These are phyloP conservation scores for Acanthamoeba triangularis DNA, from an alignment of 208 protist species.

Conservation along the genomic window DNA sequence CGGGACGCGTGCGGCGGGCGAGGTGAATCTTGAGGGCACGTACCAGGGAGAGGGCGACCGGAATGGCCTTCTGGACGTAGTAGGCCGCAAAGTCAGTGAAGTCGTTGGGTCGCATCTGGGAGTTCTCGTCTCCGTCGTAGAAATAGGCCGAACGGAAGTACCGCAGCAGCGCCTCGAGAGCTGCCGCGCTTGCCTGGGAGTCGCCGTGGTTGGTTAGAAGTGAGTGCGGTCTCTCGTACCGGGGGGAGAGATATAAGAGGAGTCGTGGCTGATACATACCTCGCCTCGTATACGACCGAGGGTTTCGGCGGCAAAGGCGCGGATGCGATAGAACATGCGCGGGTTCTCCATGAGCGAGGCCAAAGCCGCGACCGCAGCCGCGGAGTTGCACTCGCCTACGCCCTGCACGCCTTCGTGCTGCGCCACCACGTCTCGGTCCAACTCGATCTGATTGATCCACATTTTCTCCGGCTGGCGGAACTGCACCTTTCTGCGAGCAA, in stretches of 20 bases:
- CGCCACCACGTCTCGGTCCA: slow-evolving; percentile 83
- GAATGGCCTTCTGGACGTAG: slow-evolving; percentile 50
- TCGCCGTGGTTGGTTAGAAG: no score
- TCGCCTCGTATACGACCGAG: slow-evolving; percentile 12
- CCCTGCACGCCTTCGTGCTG: slow-evolving; percentile 81
- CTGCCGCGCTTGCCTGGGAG: not conserved
- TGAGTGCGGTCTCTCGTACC: no score
- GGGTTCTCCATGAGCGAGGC: slow-evolving; percentile 51
- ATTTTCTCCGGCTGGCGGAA: slow-evolving; percentile 83
- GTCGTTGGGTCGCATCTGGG: slow-evolving; percentile 51
- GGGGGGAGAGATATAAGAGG: not conserved
- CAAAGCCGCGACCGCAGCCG: not conserved
- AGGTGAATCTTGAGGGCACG: not conserved
- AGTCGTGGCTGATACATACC: not conserved
- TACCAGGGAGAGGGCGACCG: slow-evolving; percentile 9
- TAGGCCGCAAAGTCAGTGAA: slow-evolving; percentile 48
- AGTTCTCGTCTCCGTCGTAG: slow-evolving; percentile 1
- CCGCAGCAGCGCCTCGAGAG: not conserved
- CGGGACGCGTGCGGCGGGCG: not conserved
- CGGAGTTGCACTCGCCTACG: not conserved
- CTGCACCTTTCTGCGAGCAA: slow-evolving; percentile 42
- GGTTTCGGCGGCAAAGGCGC: not conserved
- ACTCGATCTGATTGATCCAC: slow-evolving; percentile 84
- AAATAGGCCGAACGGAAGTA: slow-evolving; percentile 23
- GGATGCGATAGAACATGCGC: slow-evolving; percentile 53